Evolutionary conservation across 768 basidiomycete species (phyloP), one percentile per base, ranked within the genome.

Genomic region (Mycena leptocephala): DNA sequence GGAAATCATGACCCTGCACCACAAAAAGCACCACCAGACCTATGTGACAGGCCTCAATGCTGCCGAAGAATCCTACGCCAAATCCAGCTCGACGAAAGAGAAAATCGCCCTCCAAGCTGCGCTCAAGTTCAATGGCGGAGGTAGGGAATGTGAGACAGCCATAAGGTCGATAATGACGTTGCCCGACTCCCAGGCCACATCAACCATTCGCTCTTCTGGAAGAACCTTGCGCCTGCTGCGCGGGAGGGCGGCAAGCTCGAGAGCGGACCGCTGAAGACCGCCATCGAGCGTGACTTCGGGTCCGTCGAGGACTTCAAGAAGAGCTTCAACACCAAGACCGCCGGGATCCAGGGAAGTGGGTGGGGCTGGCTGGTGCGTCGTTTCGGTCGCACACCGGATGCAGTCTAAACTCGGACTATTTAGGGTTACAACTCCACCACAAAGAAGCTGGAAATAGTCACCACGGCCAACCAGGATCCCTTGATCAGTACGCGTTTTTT

Each of bases 161-260:
- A 26, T 64, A 28, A 28, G 2, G 35, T 32, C 14, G 71, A 37
- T n/a, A 11, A 10, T 68, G 73, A 74, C 73, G 39, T 35, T 30
- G 26, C 24, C 14, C 63, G 32, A 30, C 56, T 26, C 41, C 18
- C 71, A 95, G 95, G 96, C 4, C 97, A 97, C 82, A 96, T 97
- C 83, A 98, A 98, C 86, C 97, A 98, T 85, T 92, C 97, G 18
- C 89, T 99, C 39, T 99, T 99, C 90, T 99, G 98, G 98, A 96
- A 94, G 86, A 99, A 98, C 86, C 92, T 99, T 78, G 95, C 97
- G 0, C 98, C 98, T 4, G 84, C 86, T 28, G 85, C 85, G 63
- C 83, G 83, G 51, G 91, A 89, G 11, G 95, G 95, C 48, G 95
- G 95, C 11, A 88, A 91, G 80, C 87, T 96, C 41, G 82, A 82